A percentile compares a stretch with the other conserved stretches of the same genome.
phyloP scores from a whole-genome alignment of 2,329 filamentous ascomycete species.

The Blastomyces silverae region DNA sequence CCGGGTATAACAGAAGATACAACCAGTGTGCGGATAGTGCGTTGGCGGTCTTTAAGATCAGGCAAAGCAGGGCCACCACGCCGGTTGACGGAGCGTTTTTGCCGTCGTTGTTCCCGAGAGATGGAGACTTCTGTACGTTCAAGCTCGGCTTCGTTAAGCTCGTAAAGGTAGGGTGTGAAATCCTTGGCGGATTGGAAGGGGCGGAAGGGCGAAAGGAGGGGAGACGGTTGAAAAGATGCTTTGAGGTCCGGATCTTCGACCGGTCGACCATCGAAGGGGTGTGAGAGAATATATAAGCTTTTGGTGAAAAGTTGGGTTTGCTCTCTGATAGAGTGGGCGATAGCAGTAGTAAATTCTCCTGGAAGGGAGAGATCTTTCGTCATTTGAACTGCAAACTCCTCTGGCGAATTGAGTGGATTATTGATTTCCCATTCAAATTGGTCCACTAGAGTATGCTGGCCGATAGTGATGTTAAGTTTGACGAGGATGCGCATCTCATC shows the following conservation, averaged over 20 bases:
- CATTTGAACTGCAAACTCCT: conserved; percentile 89
- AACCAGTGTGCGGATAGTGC: conserved; percentile 84
- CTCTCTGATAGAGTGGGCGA: conserved; percentile 95
- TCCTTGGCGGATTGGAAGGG: conserved; percentile 91
- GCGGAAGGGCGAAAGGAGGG: conserved; percentile 74
- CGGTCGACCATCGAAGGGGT: conserved; percentile 89
- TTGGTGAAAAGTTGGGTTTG: conserved; percentile 91
- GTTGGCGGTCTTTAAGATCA: conserved; percentile 91
- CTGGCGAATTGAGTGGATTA: conserved; percentile 84
- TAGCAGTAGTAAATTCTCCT: conserved; percentile 93
- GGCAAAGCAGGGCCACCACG: conserved; percentile 86
- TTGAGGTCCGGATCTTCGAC: conserved; percentile 88
- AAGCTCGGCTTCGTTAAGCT: conserved; percentile 82
- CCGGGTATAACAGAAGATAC: conserved; percentile 91
- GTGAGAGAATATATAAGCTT: conserved; percentile 84
- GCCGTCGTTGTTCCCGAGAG: conserved; percentile 83
- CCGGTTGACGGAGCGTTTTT: conserved; percentile 92
- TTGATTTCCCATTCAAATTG: conserved; percentile 99
- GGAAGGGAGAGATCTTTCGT: conserved; percentile 81
- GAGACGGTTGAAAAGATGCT: conserved; percentile 76
- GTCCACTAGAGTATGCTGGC: conserved; percentile 85
- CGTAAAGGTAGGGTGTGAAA: conserved; percentile 86
- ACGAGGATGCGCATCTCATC: conserved; percentile 96
- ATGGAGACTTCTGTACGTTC: conserved; percentile 89
- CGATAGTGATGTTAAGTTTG: conserved; percentile 96